These are phyloP conservation scores for Brassica napus DNA, from an alignment of 345 rosid genomes.

Conservation along the genomic window Da-Ae NC_063442.1:27893001-27893500, in stretches of 20 bases:
- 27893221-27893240: conserved; percentile 23
- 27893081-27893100: conserved; percentile 3
- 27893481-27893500: conserved; percentile 64
- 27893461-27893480: conserved; percentile 61
- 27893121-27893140: not conserved
- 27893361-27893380: conserved; percentile 48
- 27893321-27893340: conserved; percentile 65
- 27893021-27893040: conserved; percentile 61
- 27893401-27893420: not conserved
- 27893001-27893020: conserved; percentile 56
- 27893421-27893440: conserved; percentile 12
- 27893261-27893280: conserved; percentile 1
- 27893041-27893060: conserved; percentile 39
- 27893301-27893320: conserved; percentile 54
- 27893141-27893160: conserved; percentile 64
- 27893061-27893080: conserved; percentile 43
- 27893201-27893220: conserved; percentile 57
- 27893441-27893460: not conserved
- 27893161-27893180: conserved; percentile 53
- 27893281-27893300: conserved; percentile 31
- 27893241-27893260: not conserved
- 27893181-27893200: conserved; percentile 43
- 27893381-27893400: conserved; percentile 50
- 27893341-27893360: conserved; percentile 51
- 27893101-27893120: conserved; percentile 10